phyloP scores from a whole-genome alignment of 768 basidiomycete genomes.

The Termitomyces sp. region DNA sequence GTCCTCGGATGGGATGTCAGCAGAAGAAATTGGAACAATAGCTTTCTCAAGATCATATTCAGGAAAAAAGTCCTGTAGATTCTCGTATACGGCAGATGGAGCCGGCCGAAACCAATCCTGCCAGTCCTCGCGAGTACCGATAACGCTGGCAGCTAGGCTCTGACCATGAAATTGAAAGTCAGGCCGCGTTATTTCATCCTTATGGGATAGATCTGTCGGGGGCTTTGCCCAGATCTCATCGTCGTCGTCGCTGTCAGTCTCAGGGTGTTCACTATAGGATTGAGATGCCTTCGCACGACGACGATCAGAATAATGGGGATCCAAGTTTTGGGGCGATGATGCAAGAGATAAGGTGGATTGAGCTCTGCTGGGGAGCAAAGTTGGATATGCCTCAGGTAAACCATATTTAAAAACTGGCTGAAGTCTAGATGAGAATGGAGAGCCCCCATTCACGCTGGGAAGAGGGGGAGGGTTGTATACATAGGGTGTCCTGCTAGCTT shows the following conservation, averaged over 20 bases:
- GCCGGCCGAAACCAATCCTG: slow-evolving; percentile 52
- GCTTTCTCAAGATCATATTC: slow-evolving; percentile 84
- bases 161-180: slow-evolving; percentile 1
- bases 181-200: background rate
- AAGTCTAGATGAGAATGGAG: slow-evolving; percentile 15
- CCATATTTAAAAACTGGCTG: slow-evolving; percentile 6
- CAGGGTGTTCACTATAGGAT: background rate
- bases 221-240: slow-evolving; percentile 26
- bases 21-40: slow-evolving; percentile 55
- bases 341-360: background rate
- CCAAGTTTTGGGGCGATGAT: background rate
- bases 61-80: slow-evolving; percentile 84
- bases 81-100: slow-evolving; percentile 73
- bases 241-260: slow-evolving; percentile 14
- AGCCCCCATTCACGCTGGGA: slow-evolving; percentile 4
- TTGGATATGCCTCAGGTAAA: slow-evolving; percentile 2
- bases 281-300: background rate
- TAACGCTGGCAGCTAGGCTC: background rate
- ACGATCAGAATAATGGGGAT: background rate
- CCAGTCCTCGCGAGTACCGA: slow-evolving; percentile 21
- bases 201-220: slow-evolving; percentile 18
- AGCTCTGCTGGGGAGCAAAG: background rate
- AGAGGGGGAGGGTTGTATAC: slow-evolving; percentile 17
- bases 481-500: slow-evolving; percentile 9
- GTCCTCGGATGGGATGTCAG: slow-evolving; percentile 27